A percentile compares a stretch with the other conserved stretches of the same genome.
Conservation (phyloP, 148 eudicot species). For the Diospyros lotus region DNA sequence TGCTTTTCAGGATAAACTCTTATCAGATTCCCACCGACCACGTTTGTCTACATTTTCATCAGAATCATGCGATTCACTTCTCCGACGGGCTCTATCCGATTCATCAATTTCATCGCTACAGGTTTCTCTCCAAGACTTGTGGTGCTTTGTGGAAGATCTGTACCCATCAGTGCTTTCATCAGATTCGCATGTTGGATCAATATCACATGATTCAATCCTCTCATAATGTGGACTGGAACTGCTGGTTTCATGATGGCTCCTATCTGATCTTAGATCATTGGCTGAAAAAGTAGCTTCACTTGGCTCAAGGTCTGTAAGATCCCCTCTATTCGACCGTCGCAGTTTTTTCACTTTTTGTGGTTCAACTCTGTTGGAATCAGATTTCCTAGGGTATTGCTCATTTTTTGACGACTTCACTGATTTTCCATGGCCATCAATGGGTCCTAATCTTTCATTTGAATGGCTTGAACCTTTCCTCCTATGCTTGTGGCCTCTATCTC, state of each 20-base stretch:
- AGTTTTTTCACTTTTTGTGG: neutral
- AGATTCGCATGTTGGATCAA: no score
- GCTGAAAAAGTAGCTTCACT: conserved; percentile 11
- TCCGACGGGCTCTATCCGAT: neutral
- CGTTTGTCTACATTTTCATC: conserved; percentile 10
- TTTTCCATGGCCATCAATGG: conserved; percentile 9
- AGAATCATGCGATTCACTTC: conserved; percentile 14
- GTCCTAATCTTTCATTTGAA: conserved; percentile 11
- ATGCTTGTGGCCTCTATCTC: conserved; percentile 8
- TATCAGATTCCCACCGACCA: conserved; percentile 30
- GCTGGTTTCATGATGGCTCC: neutral
- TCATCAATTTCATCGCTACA: conserved; percentile 4
- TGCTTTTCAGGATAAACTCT: conserved; percentile 5
- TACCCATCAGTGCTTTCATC: neutral
- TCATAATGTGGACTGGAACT: neutral
- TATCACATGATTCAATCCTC: conserved; percentile 4
- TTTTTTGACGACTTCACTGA: neutral
- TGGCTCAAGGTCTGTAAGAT: neutral
- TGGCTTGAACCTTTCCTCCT: conserved; percentile 25
- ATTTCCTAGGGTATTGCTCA: conserved; percentile 7
- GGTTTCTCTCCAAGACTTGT: neutral
- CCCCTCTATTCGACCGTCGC: conserved; percentile 2
- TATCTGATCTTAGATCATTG: conserved; percentile 1
- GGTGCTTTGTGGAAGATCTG: neutral
- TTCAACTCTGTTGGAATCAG: conserved; percentile 8